Conservation (phyloP, 208 protist genomes). For the Trichomonas tenax region DNA sequence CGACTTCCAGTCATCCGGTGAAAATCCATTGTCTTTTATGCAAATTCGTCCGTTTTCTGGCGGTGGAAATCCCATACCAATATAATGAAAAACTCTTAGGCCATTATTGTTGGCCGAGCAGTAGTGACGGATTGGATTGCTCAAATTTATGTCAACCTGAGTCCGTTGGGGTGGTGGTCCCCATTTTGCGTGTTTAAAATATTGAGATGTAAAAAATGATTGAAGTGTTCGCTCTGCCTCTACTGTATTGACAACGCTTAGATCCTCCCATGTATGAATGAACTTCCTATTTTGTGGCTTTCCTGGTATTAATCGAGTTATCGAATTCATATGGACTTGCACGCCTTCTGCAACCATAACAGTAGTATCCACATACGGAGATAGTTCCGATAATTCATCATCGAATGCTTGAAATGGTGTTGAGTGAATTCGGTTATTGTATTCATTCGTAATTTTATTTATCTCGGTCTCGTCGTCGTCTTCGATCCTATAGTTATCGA, state of each 20-base stretch:
- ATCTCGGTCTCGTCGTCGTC: background rate
- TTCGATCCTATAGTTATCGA: background rate
- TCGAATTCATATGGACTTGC: background rate
- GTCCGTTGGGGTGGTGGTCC: background rate
- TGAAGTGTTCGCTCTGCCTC: background rate
- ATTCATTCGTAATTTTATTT: background rate
- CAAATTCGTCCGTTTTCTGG: background rate
- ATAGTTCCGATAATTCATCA: background rate
- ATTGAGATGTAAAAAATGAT: background rate
- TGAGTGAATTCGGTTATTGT: background rate
- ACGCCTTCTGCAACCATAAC: background rate
- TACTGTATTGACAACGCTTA: background rate
- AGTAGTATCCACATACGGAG: background rate
- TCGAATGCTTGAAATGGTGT: background rate
- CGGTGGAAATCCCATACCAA: background rate
- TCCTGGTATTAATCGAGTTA: background rate
- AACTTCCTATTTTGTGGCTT: background rate
- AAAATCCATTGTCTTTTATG: background rate
- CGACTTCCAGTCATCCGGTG: background rate
- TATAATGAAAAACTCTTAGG: background rate
- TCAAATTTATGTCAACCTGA: background rate
- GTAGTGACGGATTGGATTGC: background rate
- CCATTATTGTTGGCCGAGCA: background rate
- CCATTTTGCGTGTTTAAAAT: background rate
- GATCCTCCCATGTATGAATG: background rate